Evolutionary conservation across 129 eudicot species (phyloP).

Genomic region (Flaveria sonorensis): DNA sequence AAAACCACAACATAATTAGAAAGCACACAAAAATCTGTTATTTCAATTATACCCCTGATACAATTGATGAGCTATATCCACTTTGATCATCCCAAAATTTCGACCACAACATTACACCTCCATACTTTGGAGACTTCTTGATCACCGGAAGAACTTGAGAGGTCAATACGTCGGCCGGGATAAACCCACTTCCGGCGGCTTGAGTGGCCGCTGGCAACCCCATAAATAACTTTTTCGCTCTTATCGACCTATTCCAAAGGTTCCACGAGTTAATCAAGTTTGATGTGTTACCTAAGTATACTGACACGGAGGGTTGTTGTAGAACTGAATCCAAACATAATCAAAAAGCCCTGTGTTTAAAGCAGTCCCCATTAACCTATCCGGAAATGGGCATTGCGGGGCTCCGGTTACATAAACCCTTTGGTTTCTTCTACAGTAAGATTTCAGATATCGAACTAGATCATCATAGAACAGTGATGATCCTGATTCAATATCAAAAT

Average conservation of each 20-base stretch:
- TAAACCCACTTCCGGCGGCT: constrained; percentile 78
- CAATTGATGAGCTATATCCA: constrained; percentile 59
- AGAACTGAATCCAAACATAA: constrained; percentile 79
- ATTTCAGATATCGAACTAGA: constrained; percentile 43
- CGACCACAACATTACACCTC: constrained; percentile 84
- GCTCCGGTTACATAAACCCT: constrained; percentile 54
- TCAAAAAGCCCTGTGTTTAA: constrained; percentile 52
- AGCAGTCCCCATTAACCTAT: constrained; percentile 44
- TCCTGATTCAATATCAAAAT: constrained; percentile 67
- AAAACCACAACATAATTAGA: constrained; percentile 3
- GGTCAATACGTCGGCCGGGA: constrained; percentile 53
- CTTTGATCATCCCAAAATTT: constrained; percentile 61
- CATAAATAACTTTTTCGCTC: constrained; percentile 44
- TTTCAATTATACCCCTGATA: constrained; percentile 33
- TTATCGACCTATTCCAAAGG: constrained; percentile 49
- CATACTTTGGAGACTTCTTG: constrained; percentile 57
- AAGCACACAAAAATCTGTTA: constrained; percentile 2
- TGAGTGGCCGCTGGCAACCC: constrained; percentile 79
- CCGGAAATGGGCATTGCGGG: constrained; percentile 61
- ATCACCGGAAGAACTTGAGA: constrained; percentile 57
- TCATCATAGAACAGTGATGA: constrained; percentile 43
- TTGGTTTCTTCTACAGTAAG: constrained; percentile 24
- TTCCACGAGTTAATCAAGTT: constrained; percentile 53
- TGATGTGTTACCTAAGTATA: constrained; percentile 34
- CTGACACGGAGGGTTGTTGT: constrained; percentile 67